Evolutionary conservation across 441 rosid genomes (phyloP).

Genomic region (Theobroma grandiflorum): DNA sequence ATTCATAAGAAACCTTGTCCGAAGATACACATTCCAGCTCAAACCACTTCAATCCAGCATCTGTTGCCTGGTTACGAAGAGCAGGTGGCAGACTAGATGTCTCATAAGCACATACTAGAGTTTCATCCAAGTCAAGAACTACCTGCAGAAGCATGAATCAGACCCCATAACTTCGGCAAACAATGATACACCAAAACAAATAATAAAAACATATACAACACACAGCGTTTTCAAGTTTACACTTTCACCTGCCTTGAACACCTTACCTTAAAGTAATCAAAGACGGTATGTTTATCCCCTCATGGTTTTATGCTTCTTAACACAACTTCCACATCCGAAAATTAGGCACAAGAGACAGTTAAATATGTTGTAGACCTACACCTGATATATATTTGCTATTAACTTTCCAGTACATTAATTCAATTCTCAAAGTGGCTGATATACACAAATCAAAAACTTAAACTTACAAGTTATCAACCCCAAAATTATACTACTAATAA

Average conservation of each 20-base stretch:
- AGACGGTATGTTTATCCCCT: not conserved
- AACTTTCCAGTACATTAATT: not conserved
- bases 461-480: slow-evolving; percentile 9
- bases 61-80: slow-evolving; percentile 68
- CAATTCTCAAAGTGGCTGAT: not conserved
- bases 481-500: too few relatives aligned
- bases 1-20: slow-evolving; percentile 68
- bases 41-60: slow-evolving; percentile 83
- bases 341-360: not conserved
- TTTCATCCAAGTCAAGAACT: slow-evolving; percentile 96
- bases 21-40: slow-evolving; percentile 82
- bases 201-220: not conserved
- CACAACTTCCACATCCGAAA: slow-evolving; percentile 8
- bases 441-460: not conserved
- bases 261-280: slow-evolving; percentile 22
- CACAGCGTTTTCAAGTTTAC: not conserved
- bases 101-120: slow-evolving; percentile 89
- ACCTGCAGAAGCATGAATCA: slow-evolving; percentile 57
- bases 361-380: slow-evolving; percentile 5
- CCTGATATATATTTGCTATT: not conserved
- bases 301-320: not conserved
- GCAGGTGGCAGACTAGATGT: slow-evolving; percentile 72
- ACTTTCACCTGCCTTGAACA: not conserved
- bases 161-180: slow-evolving; percentile 22
- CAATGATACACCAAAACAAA: slow-evolving; percentile 6